phyloP scores from a whole-genome alignment of 2,329 filamentous ascomycete genomes.

The Aspergillus fructus region DNA sequence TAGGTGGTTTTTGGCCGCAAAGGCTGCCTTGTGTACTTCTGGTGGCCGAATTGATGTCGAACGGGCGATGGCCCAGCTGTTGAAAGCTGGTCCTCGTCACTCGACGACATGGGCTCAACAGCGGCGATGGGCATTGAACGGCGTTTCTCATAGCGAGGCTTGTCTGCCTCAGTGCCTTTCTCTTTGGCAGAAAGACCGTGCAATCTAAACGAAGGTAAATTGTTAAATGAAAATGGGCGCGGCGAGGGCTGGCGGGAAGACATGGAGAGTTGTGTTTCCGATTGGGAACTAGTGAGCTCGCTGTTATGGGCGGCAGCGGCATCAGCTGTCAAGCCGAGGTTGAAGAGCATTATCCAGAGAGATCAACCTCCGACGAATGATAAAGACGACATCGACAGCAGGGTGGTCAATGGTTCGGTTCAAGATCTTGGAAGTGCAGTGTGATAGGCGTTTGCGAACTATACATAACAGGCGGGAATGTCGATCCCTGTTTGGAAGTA shows the following conservation, averaged over 20 bases:
- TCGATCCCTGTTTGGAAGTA: not conserved
- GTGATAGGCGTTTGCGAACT: not conserved
- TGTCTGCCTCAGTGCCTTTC: slow-evolving; percentile 20
- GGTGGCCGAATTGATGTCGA: slow-evolving; percentile 18
- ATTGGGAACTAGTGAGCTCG: slow-evolving; percentile 29
- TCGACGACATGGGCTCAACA: slow-evolving; percentile 22
- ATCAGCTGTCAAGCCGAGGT: slow-evolving; percentile 45
- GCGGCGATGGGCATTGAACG: slow-evolving; percentile 27
- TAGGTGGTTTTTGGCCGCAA: slow-evolving; percentile 42
- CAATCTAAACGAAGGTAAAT: slow-evolving; percentile 24
- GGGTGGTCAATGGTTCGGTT: not conserved
- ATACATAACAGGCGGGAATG: not conserved
- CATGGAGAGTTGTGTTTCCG: slow-evolving; percentile 22
- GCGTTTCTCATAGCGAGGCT: slow-evolving; percentile 12
- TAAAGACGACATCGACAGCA: slow-evolving; percentile 17
- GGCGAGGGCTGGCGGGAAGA: slow-evolving; percentile 21
- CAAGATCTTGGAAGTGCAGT: not conserved
- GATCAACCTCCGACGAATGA: slow-evolving; percentile 12
- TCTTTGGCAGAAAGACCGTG: slow-evolving; percentile 22
- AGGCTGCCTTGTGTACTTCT: slow-evolving; percentile 25
- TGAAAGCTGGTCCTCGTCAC: slow-evolving; percentile 27
- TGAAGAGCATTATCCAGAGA: slow-evolving; percentile 39
- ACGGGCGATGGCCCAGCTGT: slow-evolving; percentile 17
- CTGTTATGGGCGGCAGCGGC: slow-evolving; percentile 43
- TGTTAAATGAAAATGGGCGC: slow-evolving; percentile 23